Evolutionary conservation across 257 asterid genomes (phyloP).

Genomic region (Handroanthus guayacan): DNA sequence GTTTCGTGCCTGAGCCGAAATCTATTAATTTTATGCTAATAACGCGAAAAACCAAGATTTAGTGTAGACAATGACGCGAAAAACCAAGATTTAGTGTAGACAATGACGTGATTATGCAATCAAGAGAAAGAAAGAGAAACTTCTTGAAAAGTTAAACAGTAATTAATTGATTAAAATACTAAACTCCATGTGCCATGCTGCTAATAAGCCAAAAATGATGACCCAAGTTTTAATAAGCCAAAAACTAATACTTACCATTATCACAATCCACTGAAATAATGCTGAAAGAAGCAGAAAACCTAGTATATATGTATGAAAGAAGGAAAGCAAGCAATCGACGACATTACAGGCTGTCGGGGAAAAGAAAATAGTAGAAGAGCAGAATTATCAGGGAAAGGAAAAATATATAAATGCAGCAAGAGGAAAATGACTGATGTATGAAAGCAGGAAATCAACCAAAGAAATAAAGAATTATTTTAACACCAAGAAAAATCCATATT

Average conservation of each 20-base stretch:
- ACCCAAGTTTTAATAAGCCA: conserved; percentile 20
- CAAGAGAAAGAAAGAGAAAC: conserved; percentile 37
- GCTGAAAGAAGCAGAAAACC: conserved; percentile 38
- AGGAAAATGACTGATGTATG: too few species aligned
- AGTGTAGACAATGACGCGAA: conserved; percentile 43
- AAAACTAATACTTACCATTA: conserved; percentile 65
- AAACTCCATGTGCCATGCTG: conserved; percentile 29
- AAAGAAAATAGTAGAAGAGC: too few species aligned
- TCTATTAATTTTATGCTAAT: too few species aligned
- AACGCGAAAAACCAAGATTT: conserved; percentile 39
- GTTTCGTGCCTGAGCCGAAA: too few species aligned
- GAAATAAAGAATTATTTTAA: too few species aligned
- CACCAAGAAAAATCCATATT: too few species aligned
- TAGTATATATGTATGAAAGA: too few species aligned
- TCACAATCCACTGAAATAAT: conserved; percentile 60
- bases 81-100: conserved; percentile 21
- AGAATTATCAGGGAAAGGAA: too few species aligned
- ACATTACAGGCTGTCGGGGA: too few species aligned
- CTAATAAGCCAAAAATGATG: conserved; percentile 36
- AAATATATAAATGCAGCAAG: too few species aligned
- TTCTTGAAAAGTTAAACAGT: conserved; percentile 41
- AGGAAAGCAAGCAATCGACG: too few species aligned
- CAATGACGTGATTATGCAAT: conserved; percentile 49
- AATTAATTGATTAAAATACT: conserved; percentile 47
- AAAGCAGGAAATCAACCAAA: too few species aligned